Evolutionary conservation across 495 filamentous ascomycete genomes (phyloP).

Genomic region (Hyaloscypha variabilis): DNA sequence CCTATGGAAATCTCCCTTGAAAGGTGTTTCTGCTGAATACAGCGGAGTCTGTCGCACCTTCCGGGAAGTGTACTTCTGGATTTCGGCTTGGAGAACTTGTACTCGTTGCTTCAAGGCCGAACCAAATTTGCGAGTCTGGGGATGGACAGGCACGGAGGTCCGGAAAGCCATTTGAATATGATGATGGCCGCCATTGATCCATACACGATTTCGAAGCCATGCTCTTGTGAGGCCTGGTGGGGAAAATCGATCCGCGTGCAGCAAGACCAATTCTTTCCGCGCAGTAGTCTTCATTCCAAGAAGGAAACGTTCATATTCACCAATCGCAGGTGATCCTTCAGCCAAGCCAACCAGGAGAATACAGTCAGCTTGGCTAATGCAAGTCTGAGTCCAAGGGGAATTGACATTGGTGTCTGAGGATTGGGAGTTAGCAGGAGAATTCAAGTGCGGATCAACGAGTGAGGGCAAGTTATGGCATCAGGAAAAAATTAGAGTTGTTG

Average conservation of each 20-base stretch:
- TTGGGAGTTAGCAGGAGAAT: slow-evolving; percentile 29
- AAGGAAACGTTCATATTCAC: slow-evolving; percentile 94
- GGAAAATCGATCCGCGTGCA: slow-evolving; percentile 91
- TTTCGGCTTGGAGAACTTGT: slow-evolving; percentile 93
- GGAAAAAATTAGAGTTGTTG: slow-evolving; percentile 56
- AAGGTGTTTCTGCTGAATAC: slow-evolving; percentile 87
- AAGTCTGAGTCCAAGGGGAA: slow-evolving; percentile 97
- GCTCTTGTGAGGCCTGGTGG: slow-evolving; percentile 78
- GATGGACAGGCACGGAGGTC: slow-evolving; percentile 72
- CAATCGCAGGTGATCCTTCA: slow-evolving; percentile 85
- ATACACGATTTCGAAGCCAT: slow-evolving; percentile 92
- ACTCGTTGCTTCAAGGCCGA: slow-evolving; percentile 90
- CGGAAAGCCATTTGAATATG: slow-evolving; percentile 96
- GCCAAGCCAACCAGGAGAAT: slow-evolving; percentile 91
- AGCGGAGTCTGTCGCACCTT: slow-evolving; percentile 83
- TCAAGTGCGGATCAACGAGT: background rate
- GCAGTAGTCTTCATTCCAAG: slow-evolving; percentile 97
- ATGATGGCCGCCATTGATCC: slow-evolving; percentile 99
- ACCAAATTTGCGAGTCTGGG: slow-evolving; percentile 75
- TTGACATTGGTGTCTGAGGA: slow-evolving; percentile 81
- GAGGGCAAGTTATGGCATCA: slow-evolving; percentile 28
- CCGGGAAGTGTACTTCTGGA: slow-evolving; percentile 94
- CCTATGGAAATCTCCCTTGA: slow-evolving; percentile 96
- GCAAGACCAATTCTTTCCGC: slow-evolving; percentile 88
- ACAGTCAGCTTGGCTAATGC: slow-evolving; percentile 93